These are phyloP conservation scores for Melocanna baccifera DNA, from an alignment of 176 grass and related monocot species.

Conservation along the genomic window DNA sequence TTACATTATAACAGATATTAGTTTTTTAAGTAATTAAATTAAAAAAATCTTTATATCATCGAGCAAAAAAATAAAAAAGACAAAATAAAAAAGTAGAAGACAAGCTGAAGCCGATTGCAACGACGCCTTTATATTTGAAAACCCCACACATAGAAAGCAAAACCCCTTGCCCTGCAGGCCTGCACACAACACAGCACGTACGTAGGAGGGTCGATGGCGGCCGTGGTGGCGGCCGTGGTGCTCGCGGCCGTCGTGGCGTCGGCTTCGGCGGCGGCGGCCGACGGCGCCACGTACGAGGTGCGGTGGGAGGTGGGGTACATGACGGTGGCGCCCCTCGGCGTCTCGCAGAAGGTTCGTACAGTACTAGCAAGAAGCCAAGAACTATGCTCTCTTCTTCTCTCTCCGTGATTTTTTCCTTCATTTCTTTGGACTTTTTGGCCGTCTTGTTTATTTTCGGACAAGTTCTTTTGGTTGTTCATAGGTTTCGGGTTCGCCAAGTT, in stretches of 20 bases:
- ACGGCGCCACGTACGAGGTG: slow-evolving; percentile 20
- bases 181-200: neutral
- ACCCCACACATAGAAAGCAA: slow-evolving; percentile 34
- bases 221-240: neutral
- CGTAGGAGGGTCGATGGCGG: neutral
- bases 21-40: too few relatives aligned
- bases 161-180: neutral
- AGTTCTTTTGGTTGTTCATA: neutral
- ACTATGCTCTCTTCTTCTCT: neutral
- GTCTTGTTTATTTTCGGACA: neutral
- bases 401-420: neutral
- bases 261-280: neutral
- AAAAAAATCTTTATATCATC: too few relatives aligned
- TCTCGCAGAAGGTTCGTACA: slow-evolving; percentile 50
- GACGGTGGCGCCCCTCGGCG: slow-evolving; percentile 70
- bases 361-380: neutral
- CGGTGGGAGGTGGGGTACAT: slow-evolving; percentile 75
- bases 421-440: neutral
- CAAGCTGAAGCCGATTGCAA: too few relatives aligned
- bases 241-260: slow-evolving; percentile 15
- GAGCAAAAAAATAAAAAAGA: too few relatives aligned
- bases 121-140: slow-evolving; percentile 14
- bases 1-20: too few relatives aligned
- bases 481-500: neutral
- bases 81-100: too few relatives aligned